These are phyloP conservation scores for Anaeramoeba flamelloides DNA, from an alignment of 78 protist genomes.

Conservation along the genomic window DNA sequence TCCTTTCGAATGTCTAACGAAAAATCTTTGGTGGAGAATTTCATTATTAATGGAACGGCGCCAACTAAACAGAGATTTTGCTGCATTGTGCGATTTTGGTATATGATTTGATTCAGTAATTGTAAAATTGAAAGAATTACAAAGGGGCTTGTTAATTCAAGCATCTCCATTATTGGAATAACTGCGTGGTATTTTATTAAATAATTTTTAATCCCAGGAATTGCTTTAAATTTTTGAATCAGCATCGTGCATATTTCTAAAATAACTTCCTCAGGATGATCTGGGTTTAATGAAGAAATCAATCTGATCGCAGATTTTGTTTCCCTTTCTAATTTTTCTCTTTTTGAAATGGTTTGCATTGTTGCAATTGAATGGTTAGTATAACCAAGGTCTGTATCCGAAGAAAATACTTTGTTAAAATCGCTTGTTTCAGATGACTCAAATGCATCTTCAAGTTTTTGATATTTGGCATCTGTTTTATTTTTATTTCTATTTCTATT, in stretches of 20 bases:
- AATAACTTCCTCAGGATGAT: slow-evolving; percentile 6
- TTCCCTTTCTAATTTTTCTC: too few relatives aligned
- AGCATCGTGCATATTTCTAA: slow-evolving; percentile 3
- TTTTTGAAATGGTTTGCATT: too few relatives aligned
- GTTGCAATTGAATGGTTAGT: too few relatives aligned
- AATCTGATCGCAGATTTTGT: too few relatives aligned
- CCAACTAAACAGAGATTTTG: slow-evolving; percentile 62
- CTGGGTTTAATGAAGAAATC: slow-evolving; percentile 25
- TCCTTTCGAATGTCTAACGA: slow-evolving; percentile 26
- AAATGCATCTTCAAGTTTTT: too few relatives aligned
- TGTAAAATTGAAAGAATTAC: slow-evolving; percentile 3
- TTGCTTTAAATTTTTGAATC: slow-evolving; percentile 26
- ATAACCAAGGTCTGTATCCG: too few relatives aligned
- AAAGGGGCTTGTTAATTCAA: slow-evolving; percentile 25
- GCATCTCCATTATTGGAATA: slow-evolving; percentile 57
- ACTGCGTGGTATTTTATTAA: slow-evolving; percentile 56
- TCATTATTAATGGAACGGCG: slow-evolving; percentile 51
- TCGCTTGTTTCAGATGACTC: too few relatives aligned
- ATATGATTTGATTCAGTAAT: slow-evolving; percentile 49
- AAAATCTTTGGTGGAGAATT: slow-evolving; percentile 27
- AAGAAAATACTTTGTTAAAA: too few relatives aligned
- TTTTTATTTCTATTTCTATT: too few relatives aligned
- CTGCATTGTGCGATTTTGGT: slow-evolving; percentile 37
- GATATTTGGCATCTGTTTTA: too few relatives aligned
- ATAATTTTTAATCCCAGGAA: slow-evolving; percentile 35